These are phyloP conservation scores for Artemisia tridentata DNA, from an alignment of 129 eudicot species.

Conservation along the genomic window DNA sequence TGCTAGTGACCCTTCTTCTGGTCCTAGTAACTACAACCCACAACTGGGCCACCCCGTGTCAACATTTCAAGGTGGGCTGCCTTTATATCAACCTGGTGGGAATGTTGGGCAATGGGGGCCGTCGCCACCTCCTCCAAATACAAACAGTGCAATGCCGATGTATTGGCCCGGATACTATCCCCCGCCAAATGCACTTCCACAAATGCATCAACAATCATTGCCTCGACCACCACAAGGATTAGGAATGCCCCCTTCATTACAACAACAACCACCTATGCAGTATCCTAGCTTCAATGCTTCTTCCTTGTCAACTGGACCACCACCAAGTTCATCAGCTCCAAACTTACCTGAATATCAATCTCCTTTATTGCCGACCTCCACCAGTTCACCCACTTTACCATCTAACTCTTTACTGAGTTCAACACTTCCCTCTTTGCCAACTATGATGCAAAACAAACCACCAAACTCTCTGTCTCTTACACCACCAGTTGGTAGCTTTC, in stretches of 20 bases:
- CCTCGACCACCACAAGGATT: constrained; percentile 73
- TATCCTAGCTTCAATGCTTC: constrained; percentile 51
- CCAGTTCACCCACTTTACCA: constrained; percentile 39
- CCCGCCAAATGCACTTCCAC: constrained; percentile 66
- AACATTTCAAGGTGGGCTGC: constrained; percentile 60
- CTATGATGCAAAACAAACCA: constrained; percentile 38
- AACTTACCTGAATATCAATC: constrained; percentile 45
- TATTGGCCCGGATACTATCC: constrained; percentile 93
- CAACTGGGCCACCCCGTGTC: constrained; percentile 64
- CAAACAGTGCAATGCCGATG: constrained; percentile 79
- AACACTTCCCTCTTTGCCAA: constrained; percentile 44
- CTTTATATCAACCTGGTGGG: constrained; percentile 80
- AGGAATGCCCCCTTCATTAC: constrained; percentile 62
- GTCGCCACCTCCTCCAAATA: constrained; percentile 52
- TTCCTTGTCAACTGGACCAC: constrained; percentile 46
- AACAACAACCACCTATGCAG: constrained; percentile 49
- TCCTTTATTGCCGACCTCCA: constrained; percentile 31
- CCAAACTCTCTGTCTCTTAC: constrained; percentile 32
- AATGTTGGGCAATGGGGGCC: constrained; percentile 76
- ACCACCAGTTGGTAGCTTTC: constrained; percentile 31
- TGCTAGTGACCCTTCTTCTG: constrained; percentile 35
- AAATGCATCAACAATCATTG: constrained; percentile 65
- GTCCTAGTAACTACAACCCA: constrained; percentile 43
- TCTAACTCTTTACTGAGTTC: constrained; percentile 44
- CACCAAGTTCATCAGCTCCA: constrained; percentile 36